A percentile compares a stretch with the other conserved stretches of the same genome.
Conservation (phyloP, 345 rosid species). For the Hibiscus tridactylites region DNA sequence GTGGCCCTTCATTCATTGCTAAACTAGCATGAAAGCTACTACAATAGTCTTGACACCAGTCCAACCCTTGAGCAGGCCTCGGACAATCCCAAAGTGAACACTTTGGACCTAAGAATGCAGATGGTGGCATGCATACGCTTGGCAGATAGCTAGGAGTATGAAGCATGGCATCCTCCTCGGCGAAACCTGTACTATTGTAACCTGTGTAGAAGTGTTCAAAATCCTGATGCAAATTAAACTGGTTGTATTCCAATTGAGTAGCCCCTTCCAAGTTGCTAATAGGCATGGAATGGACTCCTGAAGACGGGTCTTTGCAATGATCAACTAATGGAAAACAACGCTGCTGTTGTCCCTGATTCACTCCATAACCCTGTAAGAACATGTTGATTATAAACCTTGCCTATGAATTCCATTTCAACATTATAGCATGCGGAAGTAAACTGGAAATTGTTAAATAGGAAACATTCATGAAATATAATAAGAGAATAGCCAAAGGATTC, state of each 20-base stretch:
- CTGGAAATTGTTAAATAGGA: neutral
- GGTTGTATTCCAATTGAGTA: slow-evolving; percentile 49
- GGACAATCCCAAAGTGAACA: slow-evolving; percentile 99
- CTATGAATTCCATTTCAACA: slow-evolving; percentile 9
- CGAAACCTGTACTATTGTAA: slow-evolving; percentile 24
- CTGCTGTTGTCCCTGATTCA: slow-evolving; percentile 57
- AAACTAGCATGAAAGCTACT: slow-evolving; percentile 84
- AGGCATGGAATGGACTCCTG: slow-evolving; percentile 24
- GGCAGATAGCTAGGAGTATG: slow-evolving; percentile 54
- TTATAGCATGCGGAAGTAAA: slow-evolving; percentile 1
- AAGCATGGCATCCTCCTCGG: slow-evolving; percentile 46
- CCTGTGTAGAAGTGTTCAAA: slow-evolving; percentile 51
- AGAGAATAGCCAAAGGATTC: slow-evolving; percentile 4
- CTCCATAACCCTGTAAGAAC: slow-evolving; percentile 42
- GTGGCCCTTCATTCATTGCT: slow-evolving; percentile 89
- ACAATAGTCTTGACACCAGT: slow-evolving; percentile 87
- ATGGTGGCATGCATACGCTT: slow-evolving; percentile 69
- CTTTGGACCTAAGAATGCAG: slow-evolving; percentile 95
- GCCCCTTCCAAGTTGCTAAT: slow-evolving; percentile 40
- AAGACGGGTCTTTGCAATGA: slow-evolving; percentile 50
- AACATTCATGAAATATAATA: neutral
- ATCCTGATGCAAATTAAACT: slow-evolving; percentile 60
- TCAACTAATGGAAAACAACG: slow-evolving; percentile 40
- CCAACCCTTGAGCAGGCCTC: slow-evolving; percentile 88
- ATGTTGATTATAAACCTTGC: slow-evolving; percentile 3